Percentiles rank a stretch among this genome's conserved stretches.
Conservation (phyloP, 2,329 filamentous ascomycete genomes). For the Apiospora malaysiana region DNA sequence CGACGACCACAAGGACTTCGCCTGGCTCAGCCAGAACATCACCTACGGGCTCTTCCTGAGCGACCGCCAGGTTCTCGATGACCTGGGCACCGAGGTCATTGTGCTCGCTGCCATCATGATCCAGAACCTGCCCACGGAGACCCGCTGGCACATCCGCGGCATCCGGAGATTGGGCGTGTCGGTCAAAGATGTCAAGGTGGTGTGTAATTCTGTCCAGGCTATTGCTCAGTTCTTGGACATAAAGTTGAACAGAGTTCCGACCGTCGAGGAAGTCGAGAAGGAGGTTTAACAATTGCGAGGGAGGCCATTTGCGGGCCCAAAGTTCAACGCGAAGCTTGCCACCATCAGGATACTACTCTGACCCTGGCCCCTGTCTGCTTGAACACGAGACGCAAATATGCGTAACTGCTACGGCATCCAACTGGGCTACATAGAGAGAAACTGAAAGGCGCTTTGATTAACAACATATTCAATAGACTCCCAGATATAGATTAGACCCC, state of each 20-base stretch:
- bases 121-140: conserved; percentile 59
- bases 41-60: conserved; percentile 64
- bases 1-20: conserved; percentile 46
- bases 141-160: conserved; percentile 61
- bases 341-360: no score
- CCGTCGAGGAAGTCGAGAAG: conserved; percentile 36
- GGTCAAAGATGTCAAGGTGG: conserved; percentile 47
- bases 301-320: no score
- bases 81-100: conserved; percentile 60
- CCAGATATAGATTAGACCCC: background rate
- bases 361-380: no score
- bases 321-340: no score
- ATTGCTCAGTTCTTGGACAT: conserved; percentile 33
- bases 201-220: conserved; percentile 32
- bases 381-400: no score
- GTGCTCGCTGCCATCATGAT: conserved; percentile 62
- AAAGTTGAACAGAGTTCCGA: conserved; percentile 33
- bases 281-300: conserved; percentile 29
- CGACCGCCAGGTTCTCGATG: conserved; percentile 59
- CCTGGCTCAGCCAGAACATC: conserved; percentile 59
- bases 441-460: background rate
- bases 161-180: conserved; percentile 54
- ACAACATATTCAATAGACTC: background rate
- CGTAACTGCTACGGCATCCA: no score
- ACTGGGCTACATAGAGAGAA: background rate